Percentiles rank a stretch among this genome's conserved stretches.
Evolutionary conservation across 129 eudicot genomes (phyloP).

Genomic region (Ambrosia trifida): DNA sequence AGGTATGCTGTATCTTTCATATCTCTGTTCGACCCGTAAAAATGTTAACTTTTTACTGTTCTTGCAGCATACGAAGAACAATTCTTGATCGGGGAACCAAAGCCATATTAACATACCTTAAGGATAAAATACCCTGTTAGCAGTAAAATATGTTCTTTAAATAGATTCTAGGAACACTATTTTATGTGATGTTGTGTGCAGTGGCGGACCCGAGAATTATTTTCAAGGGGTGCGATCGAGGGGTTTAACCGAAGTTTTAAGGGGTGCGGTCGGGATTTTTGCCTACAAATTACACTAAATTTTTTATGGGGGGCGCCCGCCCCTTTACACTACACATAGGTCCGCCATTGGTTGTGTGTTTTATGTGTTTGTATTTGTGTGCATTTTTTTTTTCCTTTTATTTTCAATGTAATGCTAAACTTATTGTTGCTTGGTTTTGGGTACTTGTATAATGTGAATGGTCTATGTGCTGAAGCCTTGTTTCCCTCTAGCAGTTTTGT

Average conservation of each 20-base stretch:
- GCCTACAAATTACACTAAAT: too few species aligned
- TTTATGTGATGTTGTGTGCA: conserved; percentile 17
- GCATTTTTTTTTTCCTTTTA: not conserved
- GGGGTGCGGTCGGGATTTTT: too few species aligned
- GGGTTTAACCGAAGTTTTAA: too few species aligned
- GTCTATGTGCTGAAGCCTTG: conserved; percentile 1
- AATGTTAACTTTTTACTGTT: not conserved
- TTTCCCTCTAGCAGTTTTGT: not conserved
- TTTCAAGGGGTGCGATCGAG: too few species aligned
- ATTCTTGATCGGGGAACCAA: conserved; percentile 92
- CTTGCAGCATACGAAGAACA: conserved; percentile 80
- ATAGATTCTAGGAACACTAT: not conserved
- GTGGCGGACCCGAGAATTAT: too few species aligned
- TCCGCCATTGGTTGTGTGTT: too few species aligned
- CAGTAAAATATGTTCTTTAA: conserved; percentile 25
- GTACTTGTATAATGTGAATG: conserved; percentile 1
- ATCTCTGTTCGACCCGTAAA: not conserved
- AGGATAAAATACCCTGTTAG: conserved; percentile 58
- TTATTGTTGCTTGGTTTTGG: conserved; percentile 12
- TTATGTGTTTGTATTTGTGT: conserved; percentile 11
- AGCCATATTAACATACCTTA: conserved; percentile 67
- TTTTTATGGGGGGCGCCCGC: too few species aligned
- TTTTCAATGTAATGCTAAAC: conserved; percentile 5
- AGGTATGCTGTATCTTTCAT: conserved; percentile 45
- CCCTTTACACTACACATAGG: too few species aligned